Conservation (phyloP, 2,329 filamentous ascomycete species). For the Colletotrichum sp. region DNA sequence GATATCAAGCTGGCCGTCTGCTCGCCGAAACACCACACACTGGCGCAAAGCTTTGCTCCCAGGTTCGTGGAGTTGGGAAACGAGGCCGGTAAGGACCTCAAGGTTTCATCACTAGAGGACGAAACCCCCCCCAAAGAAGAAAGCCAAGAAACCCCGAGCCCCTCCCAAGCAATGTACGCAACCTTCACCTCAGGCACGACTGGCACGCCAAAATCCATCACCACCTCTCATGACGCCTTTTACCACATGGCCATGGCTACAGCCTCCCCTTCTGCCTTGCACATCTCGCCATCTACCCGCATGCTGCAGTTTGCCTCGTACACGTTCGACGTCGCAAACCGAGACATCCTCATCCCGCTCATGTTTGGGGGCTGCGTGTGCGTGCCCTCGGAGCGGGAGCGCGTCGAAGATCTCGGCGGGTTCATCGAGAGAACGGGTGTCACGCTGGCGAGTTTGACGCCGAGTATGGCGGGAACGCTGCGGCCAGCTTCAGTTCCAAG, state of each 20-base stretch:
- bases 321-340: conserved; percentile 16
- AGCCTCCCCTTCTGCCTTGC: no score
- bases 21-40: no score
- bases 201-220: conserved; percentile 59
- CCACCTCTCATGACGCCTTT: conserved; percentile 35
- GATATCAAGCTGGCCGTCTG: no score
- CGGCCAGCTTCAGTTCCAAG: background rate
- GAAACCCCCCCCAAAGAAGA: no score
- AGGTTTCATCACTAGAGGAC: no score
- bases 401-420: background rate
- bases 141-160: no score
- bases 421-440: background rate
- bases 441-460: background rate
- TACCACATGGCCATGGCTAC: background rate
- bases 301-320: conserved; percentile 18
- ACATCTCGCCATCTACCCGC: background rate
- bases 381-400: background rate
- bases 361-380: background rate
- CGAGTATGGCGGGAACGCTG: background rate
- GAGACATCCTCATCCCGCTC: background rate
- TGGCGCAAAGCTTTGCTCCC: no score
- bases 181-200: conserved; percentile 65
- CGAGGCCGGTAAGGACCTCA: no score
- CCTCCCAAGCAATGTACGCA: conserved; percentile 31
- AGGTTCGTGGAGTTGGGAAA: no score